These are phyloP conservation scores for Orbilia ellipsospora DNA, from an alignment of 2,329 filamentous ascomycete species.

Conservation along the genomic window DNA sequence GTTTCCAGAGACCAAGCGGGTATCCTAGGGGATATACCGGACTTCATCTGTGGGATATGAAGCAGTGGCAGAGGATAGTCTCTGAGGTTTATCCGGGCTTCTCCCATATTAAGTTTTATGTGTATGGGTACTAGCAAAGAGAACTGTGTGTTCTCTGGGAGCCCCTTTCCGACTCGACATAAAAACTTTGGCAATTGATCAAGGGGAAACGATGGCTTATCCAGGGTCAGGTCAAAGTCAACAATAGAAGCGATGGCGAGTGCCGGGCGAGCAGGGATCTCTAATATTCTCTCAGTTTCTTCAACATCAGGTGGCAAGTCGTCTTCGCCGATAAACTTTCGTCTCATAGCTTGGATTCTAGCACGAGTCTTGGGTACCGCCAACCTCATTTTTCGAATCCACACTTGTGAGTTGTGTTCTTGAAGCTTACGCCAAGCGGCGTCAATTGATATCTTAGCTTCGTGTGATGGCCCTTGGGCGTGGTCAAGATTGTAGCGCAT, in stretches of 20 bases:
- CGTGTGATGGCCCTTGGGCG: constrained; percentile 76
- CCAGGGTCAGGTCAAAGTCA: constrained; percentile 84
- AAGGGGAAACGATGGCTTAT: constrained; percentile 92
- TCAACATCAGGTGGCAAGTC: constrained; percentile 82
- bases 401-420: constrained; percentile 85
- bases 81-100: constrained; percentile 83
- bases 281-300: constrained; percentile 84
- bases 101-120: constrained; percentile 87
- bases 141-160: constrained; percentile 91
- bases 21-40: constrained; percentile 80
- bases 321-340: constrained; percentile 83
- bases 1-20: constrained; percentile 86
- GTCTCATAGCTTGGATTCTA: constrained; percentile 81
- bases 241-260: constrained; percentile 83
- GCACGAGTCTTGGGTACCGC: constrained; percentile 68
- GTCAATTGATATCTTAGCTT: constrained; percentile 76
- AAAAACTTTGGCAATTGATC: constrained; percentile 84
- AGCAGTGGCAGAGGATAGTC: constrained; percentile 94
- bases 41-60: constrained; percentile 85
- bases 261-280: constrained; percentile 84
- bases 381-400: constrained; percentile 81
- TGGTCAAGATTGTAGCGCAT: constrained; percentile 82
- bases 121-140: constrained; percentile 89
- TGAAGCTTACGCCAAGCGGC: constrained; percentile 81
- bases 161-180: constrained; percentile 91